Base-by-base conservation (phyloP, 371 early-diverging fungal species). In the Neoconidiobolus thromboides region DNA sequence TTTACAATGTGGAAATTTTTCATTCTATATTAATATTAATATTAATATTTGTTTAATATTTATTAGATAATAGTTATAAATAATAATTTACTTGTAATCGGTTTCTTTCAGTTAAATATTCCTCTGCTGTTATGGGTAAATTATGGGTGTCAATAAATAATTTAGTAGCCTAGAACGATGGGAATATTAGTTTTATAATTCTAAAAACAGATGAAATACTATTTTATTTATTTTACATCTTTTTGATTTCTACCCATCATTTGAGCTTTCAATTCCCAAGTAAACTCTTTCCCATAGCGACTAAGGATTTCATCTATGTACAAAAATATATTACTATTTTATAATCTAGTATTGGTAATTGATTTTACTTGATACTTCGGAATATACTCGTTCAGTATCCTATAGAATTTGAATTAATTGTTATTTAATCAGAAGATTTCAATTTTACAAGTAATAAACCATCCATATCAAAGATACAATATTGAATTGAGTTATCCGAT, bases 401-500 rank as follows among this genome's bases (percentile, higher is more conserved):
- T 70, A 57, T 52, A 74, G 38, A 44, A 71, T 37, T 26, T 48
- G 10, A 50, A 36, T 44, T 53, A 58, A 55, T 26, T 26, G 26
- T 26, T 26, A 26, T 26, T 26, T 26, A 47, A 50, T 46, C 58
- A 38, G 9, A 55, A 58, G 47, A 6, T 3, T 52, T 15, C 40
- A 4, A 46, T 37, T 60, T 52, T 26, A 48, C 12, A 48, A 63
- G 72, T 58, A 79, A 76, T 42, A 79, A 67, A 15, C 85, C 82
- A 71, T 86, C 91, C 91, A 90, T 89, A 64, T 90, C 91, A 68
- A 90, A 90, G 57, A 90, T 81, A 62, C 87, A 87, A 59, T 85
- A 26, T 26, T 26, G 26, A 26, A 26, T 26, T 26, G 26, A 26
- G 26, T 26, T 26, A 26, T 26, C 26, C 26, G 26, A 26, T 26